Base-by-base conservation (phyloP, 768 basidiomycete species). In the Podaxis mareebaensis region DNA sequence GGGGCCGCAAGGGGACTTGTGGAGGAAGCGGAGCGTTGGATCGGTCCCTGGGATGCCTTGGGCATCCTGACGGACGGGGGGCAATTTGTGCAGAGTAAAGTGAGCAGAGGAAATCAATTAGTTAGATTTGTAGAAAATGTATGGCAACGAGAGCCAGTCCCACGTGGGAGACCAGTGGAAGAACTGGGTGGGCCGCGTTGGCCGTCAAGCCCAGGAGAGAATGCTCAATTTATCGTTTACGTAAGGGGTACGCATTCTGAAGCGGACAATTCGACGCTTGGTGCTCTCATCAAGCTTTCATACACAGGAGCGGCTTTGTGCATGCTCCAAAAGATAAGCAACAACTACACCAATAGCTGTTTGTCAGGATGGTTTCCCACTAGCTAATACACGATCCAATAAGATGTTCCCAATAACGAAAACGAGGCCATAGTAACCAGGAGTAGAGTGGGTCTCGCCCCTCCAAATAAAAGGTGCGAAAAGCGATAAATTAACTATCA, bases 1-100 rank as follows among this genome's bases (percentile, higher is more conserved):
- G 70, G 67, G 51, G 68, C 60, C 12, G 72, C 49, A 38, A 72
- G 57, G 52, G 72, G 71, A 66, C 71, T 69, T 40, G 73, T 53
- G 30, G 67, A 69, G 68, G 70, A 66, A 28, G 69, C 63, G n/a
- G 66, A 63, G 56, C 71, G 69, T 59, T 69, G 66, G 51, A 68
- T 67, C n/a, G 71, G 53, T 24, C 42, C 61, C 46, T 62, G 61
- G 24, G 53, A 42, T 36, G 63, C 56, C 51, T 59, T 58, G 51
- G 63, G 63, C 63, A 64, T 63, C 57, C 39, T 49, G 57, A 24
- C 17, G 55, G 33, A 30, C 44, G 56, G 17, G 39, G 39, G 49
- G 53, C 26, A 28, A 33, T 26, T 17, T 20, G 30, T 3, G 33
- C n/a, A 49, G 38, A 44, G 39, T 17, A 30, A 15, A 53, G n/a